Conservation (phyloP, 306 rosid species). For the Notholithocarpus densiflorus region DNA sequence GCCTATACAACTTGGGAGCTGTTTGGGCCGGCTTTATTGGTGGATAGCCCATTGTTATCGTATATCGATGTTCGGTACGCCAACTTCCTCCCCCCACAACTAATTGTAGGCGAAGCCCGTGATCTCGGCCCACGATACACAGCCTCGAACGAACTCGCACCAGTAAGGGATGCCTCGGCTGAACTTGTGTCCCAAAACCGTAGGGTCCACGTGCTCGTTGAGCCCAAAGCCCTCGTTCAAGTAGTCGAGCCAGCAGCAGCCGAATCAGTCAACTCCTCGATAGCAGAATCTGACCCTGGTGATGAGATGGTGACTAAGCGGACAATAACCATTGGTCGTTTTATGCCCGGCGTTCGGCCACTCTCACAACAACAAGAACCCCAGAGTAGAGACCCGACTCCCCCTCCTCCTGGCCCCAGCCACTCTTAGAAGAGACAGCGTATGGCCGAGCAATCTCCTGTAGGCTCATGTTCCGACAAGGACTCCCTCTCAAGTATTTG, state of each 20-base stretch:
- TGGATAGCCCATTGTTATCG: fast-evolving
- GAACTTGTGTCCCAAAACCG: fast-evolving
- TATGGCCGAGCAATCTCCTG: fast-evolving
- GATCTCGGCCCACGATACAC: fast-evolving
- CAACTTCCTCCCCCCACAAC: fast-evolving
- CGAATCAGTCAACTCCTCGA: fast-evolving
- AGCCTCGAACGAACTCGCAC: fast-evolving
- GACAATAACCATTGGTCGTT: fast-evolving
- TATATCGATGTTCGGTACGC: fast-evolving
- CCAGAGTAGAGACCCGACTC: too few relatives aligned
- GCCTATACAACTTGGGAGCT: fast-evolving
- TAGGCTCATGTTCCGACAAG: fast-evolving
- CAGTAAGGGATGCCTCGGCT: fast-evolving
- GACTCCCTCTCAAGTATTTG: fast-evolving
- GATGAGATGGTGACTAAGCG: too few relatives aligned
- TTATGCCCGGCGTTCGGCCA: fast-evolving
- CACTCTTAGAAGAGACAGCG: fast-evolving
- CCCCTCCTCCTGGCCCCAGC: too few relatives aligned
- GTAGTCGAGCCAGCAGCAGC: fast-evolving
- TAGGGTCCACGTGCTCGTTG: fast-evolving
- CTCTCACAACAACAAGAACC: fast-evolving
- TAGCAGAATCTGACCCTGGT: fast-evolving
- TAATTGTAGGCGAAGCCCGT: fast-evolving
- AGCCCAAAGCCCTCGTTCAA: fast-evolving
- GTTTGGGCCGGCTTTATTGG: fast-evolving